These are phyloP conservation scores for Henckelia pumila DNA, from an alignment of 257 asterid genomes.

Conservation along the genomic window DNA sequence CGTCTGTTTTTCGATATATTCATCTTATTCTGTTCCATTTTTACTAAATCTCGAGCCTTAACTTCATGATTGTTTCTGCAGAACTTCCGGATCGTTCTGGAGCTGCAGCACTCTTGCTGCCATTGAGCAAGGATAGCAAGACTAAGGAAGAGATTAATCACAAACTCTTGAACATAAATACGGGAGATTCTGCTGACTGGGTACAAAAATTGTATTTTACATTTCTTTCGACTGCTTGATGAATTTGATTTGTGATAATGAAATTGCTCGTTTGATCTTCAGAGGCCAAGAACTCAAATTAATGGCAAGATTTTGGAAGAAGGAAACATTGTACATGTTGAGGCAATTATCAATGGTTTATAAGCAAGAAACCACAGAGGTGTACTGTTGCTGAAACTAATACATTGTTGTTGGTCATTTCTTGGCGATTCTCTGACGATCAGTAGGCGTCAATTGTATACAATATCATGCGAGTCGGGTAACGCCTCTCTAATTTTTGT, in stretches of 20 bases:
- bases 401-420: neutral
- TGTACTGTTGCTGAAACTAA: neutral
- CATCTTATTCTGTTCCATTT: neutral
- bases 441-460: conserved; percentile 17
- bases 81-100: conserved; percentile 89
- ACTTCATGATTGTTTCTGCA: conserved; percentile 26
- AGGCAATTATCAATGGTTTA: conserved; percentile 65
- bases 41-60: conserved; percentile 2
- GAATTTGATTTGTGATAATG: neutral
- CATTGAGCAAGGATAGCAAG: conserved; percentile 65
- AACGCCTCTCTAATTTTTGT: conserved; percentile 16
- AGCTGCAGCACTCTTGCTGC: conserved; percentile 56
- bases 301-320: conserved; percentile 88
- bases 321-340: conserved; percentile 68
- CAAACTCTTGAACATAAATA: conserved; percentile 73
- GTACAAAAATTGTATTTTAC: conserved; percentile 34
- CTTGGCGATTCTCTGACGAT: neutral
- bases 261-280: conserved; percentile 17
- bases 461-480: conserved; percentile 24
- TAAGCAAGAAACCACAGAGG: conserved; percentile 22
- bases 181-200: conserved; percentile 75
- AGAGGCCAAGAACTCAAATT: conserved; percentile 91
- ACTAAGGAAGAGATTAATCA: conserved; percentile 65
- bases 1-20: neutral
- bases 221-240: neutral